Percentiles rank a stretch among this genome's conserved stretches.
phyloP scores from a whole-genome alignment of 2,329 filamentous ascomycete species.

The Rutstroemia sp. region DNA sequence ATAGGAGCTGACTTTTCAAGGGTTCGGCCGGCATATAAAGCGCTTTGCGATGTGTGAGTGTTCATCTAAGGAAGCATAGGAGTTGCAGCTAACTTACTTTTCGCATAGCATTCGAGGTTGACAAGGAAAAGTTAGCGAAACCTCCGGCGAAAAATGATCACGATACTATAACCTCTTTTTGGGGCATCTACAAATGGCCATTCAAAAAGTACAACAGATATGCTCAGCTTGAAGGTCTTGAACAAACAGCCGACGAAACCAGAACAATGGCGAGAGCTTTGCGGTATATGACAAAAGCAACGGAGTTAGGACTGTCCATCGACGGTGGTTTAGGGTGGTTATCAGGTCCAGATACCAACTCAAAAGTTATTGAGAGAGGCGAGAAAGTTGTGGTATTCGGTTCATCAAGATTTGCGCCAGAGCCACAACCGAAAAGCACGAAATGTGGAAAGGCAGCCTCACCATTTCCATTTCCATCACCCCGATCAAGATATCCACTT shows the following conservation, averaged over 20 bases:
- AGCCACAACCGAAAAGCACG: slow-evolving; percentile 19
- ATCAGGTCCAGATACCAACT: slow-evolving; percentile 49
- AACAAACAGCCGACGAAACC: slow-evolving; percentile 56
- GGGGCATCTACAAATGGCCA: slow-evolving; percentile 61
- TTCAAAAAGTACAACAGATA: slow-evolving; percentile 51
- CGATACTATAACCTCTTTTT: slow-evolving; percentile 48
- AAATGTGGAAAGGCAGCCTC: not conserved
- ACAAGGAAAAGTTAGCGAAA: slow-evolving; percentile 40
- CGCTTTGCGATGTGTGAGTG: slow-evolving; percentile 50
- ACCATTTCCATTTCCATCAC: not conserved
- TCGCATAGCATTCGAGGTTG: slow-evolving; percentile 49
- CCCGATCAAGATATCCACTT: not conserved
- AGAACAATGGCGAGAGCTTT: slow-evolving; percentile 54
- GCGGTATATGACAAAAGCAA: slow-evolving; percentile 44
- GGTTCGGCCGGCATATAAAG: slow-evolving; percentile 51
- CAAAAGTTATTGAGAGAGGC: slow-evolving; percentile 35
- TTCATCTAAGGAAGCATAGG: not conserved
- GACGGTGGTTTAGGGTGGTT: slow-evolving; percentile 64
- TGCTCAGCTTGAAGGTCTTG: slow-evolving; percentile 49
- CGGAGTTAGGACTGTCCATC: slow-evolving; percentile 59
- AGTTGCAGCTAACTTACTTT: not conserved
- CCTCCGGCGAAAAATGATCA: slow-evolving; percentile 51
- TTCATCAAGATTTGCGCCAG: slow-evolving; percentile 29
- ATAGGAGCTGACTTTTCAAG: slow-evolving; percentile 10
- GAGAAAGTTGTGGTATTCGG: slow-evolving; percentile 39